Conservation (phyloP, 1,139 yeast genomes). For the Debaryomyces nepalensis region DNA sequence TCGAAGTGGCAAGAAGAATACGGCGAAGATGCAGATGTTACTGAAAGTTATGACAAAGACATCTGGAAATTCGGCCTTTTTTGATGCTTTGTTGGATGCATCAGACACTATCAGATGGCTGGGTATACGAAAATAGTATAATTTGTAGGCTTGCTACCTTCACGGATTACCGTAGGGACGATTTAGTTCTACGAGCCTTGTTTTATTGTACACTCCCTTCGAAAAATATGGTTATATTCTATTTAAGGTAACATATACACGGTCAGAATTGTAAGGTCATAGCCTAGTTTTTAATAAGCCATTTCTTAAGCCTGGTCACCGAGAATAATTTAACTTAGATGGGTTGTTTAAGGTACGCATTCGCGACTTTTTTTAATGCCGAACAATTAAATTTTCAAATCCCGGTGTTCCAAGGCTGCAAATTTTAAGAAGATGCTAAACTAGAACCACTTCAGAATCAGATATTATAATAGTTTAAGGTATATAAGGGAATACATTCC, state of each 20-base stretch:
- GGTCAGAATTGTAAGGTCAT: conserved; percentile 3
- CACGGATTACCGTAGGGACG: not conserved
- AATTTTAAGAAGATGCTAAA: not conserved
- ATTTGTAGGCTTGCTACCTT: not conserved
- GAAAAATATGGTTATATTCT: not conserved
- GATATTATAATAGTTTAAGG: not conserved
- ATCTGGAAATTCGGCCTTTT: conserved; percentile 48
- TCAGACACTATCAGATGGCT: not conserved
- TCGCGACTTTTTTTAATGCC: conserved; percentile 7
- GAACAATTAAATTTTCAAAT: conserved; percentile 1
- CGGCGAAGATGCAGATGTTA: conserved; percentile 67
- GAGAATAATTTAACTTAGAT: conserved; percentile 10
- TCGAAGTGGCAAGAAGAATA: conserved; percentile 77
- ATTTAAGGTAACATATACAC: conserved; percentile 8
- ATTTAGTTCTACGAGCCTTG: not conserved
- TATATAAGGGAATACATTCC: conserved; percentile 6
- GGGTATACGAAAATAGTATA: not conserved
- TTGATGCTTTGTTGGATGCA: not conserved
- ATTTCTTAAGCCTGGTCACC: conserved; percentile 5
- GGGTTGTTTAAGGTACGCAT: conserved; percentile 9
- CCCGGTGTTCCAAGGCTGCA: conserved; percentile 9
- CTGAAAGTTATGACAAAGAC: conserved; percentile 66
- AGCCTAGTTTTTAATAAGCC: conserved; percentile 1
- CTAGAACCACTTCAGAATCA: too few species aligned
- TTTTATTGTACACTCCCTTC: not conserved